A percentile compares a stretch with the other conserved stretches of the same genome.
Conservation (phyloP, 345 rosid species). For the Moringa oleifera region DNA sequence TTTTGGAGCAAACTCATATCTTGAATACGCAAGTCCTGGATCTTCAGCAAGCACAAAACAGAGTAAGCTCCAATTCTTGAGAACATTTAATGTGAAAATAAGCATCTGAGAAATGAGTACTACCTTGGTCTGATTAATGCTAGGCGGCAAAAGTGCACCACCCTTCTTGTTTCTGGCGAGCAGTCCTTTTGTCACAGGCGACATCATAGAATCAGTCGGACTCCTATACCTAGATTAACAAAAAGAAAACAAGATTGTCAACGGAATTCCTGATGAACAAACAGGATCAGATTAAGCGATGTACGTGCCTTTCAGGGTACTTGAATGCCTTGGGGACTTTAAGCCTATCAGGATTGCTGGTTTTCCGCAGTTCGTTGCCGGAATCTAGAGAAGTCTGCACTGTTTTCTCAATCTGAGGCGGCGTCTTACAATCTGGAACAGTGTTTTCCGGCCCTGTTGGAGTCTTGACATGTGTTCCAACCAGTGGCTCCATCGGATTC, state of each 20-base stretch:
- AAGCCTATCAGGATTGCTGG: conserved; percentile 58
- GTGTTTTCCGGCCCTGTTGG: conserved; percentile 17
- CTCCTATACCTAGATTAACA: conserved; percentile 52
- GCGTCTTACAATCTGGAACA: conserved; percentile 18
- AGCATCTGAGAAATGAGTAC: not conserved
- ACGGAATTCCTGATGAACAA: not conserved
- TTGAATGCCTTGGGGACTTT: conserved; percentile 66
- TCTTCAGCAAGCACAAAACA: not conserved
- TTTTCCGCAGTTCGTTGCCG: conserved; percentile 36
- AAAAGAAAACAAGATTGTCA: not conserved
- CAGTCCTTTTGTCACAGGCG: conserved; percentile 75
- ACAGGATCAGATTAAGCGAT: not conserved
- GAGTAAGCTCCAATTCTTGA: no score
- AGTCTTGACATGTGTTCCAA: conserved; percentile 22
- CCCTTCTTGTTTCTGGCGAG: conserved; percentile 68
- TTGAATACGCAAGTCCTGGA: conserved; percentile 29
- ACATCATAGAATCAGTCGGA: conserved; percentile 86
- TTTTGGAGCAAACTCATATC: conserved; percentile 13
- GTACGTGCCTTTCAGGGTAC: conserved; percentile 58
- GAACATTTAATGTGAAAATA: not conserved
- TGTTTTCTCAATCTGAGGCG: conserved; percentile 10
- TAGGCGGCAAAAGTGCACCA: conserved; percentile 57
- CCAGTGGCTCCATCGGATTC: conserved; percentile 30
- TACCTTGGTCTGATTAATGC: conserved; percentile 50
- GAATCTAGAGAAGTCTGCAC: conserved; percentile 25